Percentiles rank a stretch among this genome's conserved stretches.
phyloP scores from a whole-genome alignment of 225 moss, liverwort and hornwort genomes.

The Bryoerythrophyllum caledonicum region DNA sequence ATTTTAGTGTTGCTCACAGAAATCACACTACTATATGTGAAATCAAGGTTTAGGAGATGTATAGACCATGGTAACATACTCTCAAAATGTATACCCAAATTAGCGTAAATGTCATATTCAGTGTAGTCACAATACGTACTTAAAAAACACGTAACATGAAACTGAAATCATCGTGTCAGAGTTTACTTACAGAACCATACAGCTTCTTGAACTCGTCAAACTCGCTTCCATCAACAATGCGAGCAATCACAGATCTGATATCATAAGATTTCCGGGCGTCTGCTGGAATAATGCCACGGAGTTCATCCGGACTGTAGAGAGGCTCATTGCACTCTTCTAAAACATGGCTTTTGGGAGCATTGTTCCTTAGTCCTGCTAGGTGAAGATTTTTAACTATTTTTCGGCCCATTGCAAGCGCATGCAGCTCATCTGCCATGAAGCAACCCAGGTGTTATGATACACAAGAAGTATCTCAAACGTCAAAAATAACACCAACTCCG shows the following conservation, averaged over 20 bases:
- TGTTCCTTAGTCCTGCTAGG: slow-evolving; percentile 68
- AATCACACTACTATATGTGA: no score
- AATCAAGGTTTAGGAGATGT: no score
- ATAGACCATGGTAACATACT: no score
- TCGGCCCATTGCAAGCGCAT: slow-evolving; percentile 89
- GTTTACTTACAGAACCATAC: slow-evolving; percentile 80
- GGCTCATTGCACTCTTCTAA: slow-evolving; percentile 55
- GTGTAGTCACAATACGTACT: slow-evolving; percentile 8
- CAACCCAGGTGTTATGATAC: slow-evolving; percentile 1
- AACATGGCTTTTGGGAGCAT: slow-evolving; percentile 19
- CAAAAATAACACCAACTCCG: slow-evolving; percentile 14
- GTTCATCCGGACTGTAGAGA: slow-evolving; percentile 67
- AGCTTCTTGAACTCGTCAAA: slow-evolving; percentile 98
- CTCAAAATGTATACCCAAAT: no score
- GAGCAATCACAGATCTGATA: slow-evolving; percentile 78
- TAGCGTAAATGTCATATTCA: no score
- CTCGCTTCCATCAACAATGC: slow-evolving; percentile 96
- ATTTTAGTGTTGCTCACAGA: no score
- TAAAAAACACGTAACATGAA: neutral
- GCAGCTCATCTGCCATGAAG: slow-evolving; percentile 75
- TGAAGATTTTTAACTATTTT: slow-evolving; percentile 87
- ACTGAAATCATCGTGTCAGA: slow-evolving; percentile 16
- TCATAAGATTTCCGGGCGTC: slow-evolving; percentile 84
- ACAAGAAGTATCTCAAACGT: slow-evolving; percentile 6
- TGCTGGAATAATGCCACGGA: slow-evolving; percentile 80